Conservation (phyloP, 805 yeast species). For the Cyberlindnera nakhonratchasimensis region DNA sequence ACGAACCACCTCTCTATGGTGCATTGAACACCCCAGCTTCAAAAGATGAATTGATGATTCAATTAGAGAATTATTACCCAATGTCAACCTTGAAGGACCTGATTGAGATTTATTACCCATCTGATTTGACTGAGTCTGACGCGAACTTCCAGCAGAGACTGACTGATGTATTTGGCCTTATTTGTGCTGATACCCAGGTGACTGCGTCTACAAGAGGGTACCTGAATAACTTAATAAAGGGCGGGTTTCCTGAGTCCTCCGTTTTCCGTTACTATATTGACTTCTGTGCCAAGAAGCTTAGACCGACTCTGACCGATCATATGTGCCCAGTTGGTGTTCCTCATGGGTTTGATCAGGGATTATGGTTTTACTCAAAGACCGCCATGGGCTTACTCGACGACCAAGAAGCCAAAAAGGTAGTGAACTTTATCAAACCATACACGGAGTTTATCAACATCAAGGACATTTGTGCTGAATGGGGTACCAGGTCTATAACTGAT, state of each 20-base stretch:
- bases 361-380: constrained; percentile 32
- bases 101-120: constrained; percentile 26
- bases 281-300: constrained; percentile 9
- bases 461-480: constrained; percentile 5
- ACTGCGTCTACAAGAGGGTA: constrained; percentile 36
- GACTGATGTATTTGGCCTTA: constrained; percentile 31
- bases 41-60: constrained; percentile 24
- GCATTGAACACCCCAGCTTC: constrained; percentile 30
- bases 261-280: constrained; percentile 30
- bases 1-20: constrained; percentile 33
- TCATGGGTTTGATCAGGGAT: constrained; percentile 34
- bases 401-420: constrained; percentile 2
- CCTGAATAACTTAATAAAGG: constrained; percentile 21
- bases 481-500: constrained; percentile 3
- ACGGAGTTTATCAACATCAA: constrained; percentile 13
- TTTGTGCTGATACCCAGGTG: constrained; percentile 38
- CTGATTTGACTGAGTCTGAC: constrained; percentile 15
- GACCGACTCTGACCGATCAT: constrained; percentile 18
- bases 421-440: constrained; percentile 23
- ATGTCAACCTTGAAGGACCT: constrained; percentile 19
- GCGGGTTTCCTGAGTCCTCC: constrained; percentile 26
- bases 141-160: constrained; percentile 14
- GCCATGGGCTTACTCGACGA: constrained; percentile 7
- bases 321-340: constrained; percentile 31
- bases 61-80: constrained; percentile 36